Percentiles rank a stretch among this genome's conserved stretches.
Evolutionary conservation across 176 grass and related monocot genomes (phyloP).

Genomic region (Juncus effusus): DNA sequence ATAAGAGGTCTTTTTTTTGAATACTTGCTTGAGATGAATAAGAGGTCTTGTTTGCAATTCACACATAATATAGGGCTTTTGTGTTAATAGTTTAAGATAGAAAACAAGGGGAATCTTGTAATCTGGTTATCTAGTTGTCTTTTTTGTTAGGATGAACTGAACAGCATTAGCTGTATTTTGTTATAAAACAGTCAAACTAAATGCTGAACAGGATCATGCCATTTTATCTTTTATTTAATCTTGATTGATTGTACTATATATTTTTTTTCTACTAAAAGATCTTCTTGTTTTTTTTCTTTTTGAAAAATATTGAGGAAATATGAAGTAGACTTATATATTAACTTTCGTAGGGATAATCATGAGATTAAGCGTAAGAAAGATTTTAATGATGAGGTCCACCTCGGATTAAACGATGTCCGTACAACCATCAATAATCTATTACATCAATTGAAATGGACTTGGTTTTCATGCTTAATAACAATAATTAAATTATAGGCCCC

Average conservation of each 20-base stretch:
- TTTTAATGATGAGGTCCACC: constrained; percentile 16
- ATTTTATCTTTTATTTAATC: background rate
- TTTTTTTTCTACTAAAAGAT: too few species aligned
- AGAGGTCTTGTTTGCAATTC: background rate
- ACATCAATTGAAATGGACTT: constrained; percentile 6
- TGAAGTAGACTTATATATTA: too few species aligned
- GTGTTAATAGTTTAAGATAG: background rate
- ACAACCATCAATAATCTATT: constrained; percentile 24
- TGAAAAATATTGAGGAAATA: too few species aligned
- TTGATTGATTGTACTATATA: too few species aligned
- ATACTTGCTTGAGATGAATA: too few species aligned
- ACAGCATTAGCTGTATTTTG: constrained; percentile 59
- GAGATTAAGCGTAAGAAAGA: background rate
- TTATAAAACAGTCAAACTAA: constrained; percentile 63
- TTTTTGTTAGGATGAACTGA: constrained; percentile 44
- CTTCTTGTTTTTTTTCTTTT: too few species aligned
- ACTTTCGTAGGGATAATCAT: too few species aligned
- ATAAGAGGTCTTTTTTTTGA: constrained; percentile 39
- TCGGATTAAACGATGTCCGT: constrained; percentile 18
- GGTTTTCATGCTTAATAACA: background rate
- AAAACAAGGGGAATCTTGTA: constrained; percentile 67
- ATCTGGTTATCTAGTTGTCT: constrained; percentile 86
- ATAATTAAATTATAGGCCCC: background rate
- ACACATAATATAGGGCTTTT: too few species aligned
- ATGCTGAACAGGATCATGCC: constrained; percentile 56